phyloP scores from a whole-genome alignment of 1,284 basidiomycete species.

The Anthracocystis panici-leucophaei region DNA sequence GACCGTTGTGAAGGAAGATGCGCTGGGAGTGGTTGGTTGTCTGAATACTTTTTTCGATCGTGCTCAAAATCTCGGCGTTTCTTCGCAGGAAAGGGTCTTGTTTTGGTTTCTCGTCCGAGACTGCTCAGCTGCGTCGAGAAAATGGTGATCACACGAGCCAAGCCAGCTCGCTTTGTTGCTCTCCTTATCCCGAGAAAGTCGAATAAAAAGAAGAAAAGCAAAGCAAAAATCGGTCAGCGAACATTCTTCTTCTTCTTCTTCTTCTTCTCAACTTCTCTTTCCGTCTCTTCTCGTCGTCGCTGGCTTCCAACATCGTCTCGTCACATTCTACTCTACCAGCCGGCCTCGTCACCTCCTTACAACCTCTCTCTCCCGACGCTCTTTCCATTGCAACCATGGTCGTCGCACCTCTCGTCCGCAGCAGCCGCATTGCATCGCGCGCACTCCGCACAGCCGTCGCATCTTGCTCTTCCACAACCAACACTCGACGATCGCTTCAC shows the following conservation, averaged over 20 bases:
- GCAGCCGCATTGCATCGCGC: conserved; percentile 32
- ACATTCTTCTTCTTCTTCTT: no score
- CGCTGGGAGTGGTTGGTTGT: conserved; percentile 12
- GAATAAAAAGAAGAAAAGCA: conserved; percentile 16
- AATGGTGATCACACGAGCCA: not conserved
- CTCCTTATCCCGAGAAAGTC: conserved; percentile 31
- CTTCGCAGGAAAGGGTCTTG: not conserved
- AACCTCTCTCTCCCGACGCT: not conserved
- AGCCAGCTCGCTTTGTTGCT: not conserved
- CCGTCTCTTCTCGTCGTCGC: not conserved
- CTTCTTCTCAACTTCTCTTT: not conserved
- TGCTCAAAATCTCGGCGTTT: conserved; percentile 5
- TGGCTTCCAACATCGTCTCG: not conserved
- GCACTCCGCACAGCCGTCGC: conserved; percentile 22
- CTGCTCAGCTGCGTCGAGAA: no score
- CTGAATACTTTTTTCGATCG: conserved; percentile 9
- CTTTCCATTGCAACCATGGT: conserved; percentile 23
- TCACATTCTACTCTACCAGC: not conserved
- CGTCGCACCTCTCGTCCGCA: conserved; percentile 29
- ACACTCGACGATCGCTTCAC: conserved; percentile 32
- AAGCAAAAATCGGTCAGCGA: not conserved
- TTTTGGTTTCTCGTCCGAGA: conserved; percentile 24
- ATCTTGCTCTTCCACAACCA: conserved; percentile 25
- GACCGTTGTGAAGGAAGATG: not conserved
- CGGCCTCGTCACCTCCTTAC: not conserved